Conservation (phyloP, 768 basidiomycete genomes). For the Boletus rubescentipes region DNA sequence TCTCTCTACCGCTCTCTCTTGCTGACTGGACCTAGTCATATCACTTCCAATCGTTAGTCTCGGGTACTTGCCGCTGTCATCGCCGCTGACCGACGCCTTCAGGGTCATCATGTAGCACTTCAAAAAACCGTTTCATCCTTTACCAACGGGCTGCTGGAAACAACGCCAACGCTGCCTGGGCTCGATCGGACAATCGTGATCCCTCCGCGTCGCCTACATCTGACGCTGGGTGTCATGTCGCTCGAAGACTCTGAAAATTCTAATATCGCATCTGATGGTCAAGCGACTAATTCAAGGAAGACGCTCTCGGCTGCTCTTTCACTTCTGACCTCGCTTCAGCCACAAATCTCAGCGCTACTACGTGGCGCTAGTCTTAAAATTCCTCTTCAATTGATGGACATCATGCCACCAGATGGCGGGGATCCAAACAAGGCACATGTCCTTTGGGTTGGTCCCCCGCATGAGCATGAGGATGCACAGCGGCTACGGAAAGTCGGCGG, state of each 20-base stretch:
- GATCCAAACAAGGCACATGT: constrained; percentile 48
- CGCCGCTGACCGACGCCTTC: constrained; percentile 10
- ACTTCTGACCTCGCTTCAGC: constrained; percentile 39
- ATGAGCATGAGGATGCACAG: constrained; percentile 31
- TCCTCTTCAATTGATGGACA: constrained; percentile 48
- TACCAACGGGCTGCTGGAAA: constrained; percentile 22
- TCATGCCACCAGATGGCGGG: constrained; percentile 44
- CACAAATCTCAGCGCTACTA: constrained; percentile 45
- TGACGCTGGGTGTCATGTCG: constrained; percentile 75
- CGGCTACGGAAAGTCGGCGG: constrained; percentile 36
- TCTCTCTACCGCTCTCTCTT: background rate
- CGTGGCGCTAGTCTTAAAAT: constrained; percentile 33
- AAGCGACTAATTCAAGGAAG: background rate
- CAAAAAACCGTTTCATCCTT: constrained; percentile 39
- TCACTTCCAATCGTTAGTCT: constrained; percentile 32
- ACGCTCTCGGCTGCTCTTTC: constrained; percentile 43
- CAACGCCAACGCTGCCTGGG: constrained; percentile 40
- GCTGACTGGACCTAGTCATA: constrained; percentile 24
- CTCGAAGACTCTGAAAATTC: constrained; percentile 36
- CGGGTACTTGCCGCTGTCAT: constrained; percentile 25
- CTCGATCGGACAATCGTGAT: constrained; percentile 62
- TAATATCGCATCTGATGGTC: background rate
- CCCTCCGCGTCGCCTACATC: constrained; percentile 56
- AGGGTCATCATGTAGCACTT: constrained; percentile 44
- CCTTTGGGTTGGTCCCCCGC: constrained; percentile 52